A percentile compares a stretch with the other conserved stretches of the same genome.
Evolutionary conservation across 1,139 yeast species (phyloP).

Genomic region (Sugiyamaella xylanicola): DNA sequence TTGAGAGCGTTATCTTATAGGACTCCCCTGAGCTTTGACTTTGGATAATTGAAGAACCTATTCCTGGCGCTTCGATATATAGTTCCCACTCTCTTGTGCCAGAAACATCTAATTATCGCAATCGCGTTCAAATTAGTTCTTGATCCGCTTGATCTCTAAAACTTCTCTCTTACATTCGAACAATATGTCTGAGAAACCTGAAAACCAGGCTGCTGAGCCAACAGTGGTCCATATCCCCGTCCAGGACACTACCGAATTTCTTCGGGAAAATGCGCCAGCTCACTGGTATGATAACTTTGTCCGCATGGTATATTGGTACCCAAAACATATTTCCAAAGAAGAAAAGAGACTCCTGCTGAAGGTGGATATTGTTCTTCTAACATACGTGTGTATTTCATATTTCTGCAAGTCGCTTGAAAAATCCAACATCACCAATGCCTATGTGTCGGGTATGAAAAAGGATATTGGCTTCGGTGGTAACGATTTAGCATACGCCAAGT

Average conservation of each 20-base stretch:
- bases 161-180: neutral
- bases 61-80: no score
- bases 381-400: conserved; percentile 40
- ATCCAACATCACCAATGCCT: conserved; percentile 48
- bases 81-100: no score
- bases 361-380: conserved; percentile 37
- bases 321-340: conserved; percentile 32
- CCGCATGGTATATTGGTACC: conserved; percentile 41
- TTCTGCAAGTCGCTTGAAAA: conserved; percentile 43
- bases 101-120: no score
- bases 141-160: neutral
- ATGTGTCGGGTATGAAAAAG: conserved; percentile 64
- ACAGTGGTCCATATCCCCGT: conserved; percentile 2
- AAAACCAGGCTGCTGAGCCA: neutral
- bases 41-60: no score
- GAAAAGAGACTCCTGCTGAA: conserved; percentile 40
- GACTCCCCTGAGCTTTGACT: no score
- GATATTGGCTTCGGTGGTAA: conserved; percentile 54
- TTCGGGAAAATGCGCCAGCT: conserved; percentile 18
- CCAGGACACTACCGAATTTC: neutral
- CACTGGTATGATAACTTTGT: conserved; percentile 39
- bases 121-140: neutral
- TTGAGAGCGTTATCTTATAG: no score
- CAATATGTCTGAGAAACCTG: conserved; percentile 5
- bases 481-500: conserved; percentile 54